Conservation (phyloP, 2,329 filamentous ascomycete species). For the Fusarium sp. region DNA sequence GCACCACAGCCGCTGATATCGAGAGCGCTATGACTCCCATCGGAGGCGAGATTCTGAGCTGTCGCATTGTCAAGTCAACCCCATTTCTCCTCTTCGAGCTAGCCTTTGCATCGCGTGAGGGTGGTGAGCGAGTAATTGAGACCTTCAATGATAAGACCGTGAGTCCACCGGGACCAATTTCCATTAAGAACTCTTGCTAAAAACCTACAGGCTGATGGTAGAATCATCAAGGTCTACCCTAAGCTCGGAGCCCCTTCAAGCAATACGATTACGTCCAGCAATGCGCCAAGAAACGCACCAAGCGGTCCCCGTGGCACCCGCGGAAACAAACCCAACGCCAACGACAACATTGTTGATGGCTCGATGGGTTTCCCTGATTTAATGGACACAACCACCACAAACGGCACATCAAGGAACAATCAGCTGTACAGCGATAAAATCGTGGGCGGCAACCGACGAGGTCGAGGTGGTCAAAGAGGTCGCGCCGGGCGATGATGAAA, state of each 20-base stretch:
- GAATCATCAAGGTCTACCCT: constrained; percentile 76
- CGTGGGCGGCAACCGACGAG: constrained; percentile 43
- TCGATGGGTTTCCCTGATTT: constrained; percentile 63
- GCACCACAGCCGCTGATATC: constrained; percentile 83
- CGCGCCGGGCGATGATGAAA: constrained; percentile 34
- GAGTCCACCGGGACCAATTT: neutral
- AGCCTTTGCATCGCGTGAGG: constrained; percentile 75
- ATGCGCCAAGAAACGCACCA: constrained; percentile 41
- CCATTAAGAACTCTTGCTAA: neutral
- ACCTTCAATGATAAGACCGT: constrained; percentile 82
- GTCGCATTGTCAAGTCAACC: constrained; percentile 71
- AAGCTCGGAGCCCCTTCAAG: constrained; percentile 59
- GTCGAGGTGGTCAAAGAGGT: constrained; percentile 40
- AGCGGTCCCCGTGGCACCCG: constrained; percentile 45
- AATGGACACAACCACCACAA: constrained; percentile 46
- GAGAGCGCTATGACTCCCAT: constrained; percentile 81
- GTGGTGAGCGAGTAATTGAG: constrained; percentile 77
- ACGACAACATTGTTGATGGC: constrained; percentile 61
- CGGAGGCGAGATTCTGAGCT: constrained; percentile 74
- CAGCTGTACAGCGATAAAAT: constrained; percentile 64
- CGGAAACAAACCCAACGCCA: constrained; percentile 27
- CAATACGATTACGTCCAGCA: constrained; percentile 26
- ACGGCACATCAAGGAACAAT: constrained; percentile 41
- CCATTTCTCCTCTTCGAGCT: constrained; percentile 83
- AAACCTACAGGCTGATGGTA: constrained; percentile 71